Percentiles rank a stretch among this genome's conserved stretches.
phyloP scores from a whole-genome alignment of 192 early-diverging fungal genomes.

The Fimicolochytrium jonesii region DNA sequence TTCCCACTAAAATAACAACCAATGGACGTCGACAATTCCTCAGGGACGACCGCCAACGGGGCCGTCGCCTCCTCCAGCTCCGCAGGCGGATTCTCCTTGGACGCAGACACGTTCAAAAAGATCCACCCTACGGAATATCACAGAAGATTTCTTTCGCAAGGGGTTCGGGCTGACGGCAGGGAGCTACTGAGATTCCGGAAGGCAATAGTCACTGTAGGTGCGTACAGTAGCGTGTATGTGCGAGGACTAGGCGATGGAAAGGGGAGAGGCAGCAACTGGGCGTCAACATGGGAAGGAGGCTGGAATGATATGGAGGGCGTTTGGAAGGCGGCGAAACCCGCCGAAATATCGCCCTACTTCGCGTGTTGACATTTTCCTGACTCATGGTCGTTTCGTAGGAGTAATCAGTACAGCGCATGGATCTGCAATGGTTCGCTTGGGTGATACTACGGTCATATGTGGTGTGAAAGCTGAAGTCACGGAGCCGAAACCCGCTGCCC shows the following conservation, averaged over 20 bases:
- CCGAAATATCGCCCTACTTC: no score
- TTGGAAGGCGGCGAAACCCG: no score
- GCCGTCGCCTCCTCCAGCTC: no score
- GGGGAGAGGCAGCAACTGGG: no score
- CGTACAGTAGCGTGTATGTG: no score
- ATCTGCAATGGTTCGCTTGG: constrained; percentile 81
- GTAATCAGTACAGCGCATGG: constrained; percentile 77
- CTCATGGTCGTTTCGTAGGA: constrained; percentile 35
- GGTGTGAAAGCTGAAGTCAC: constrained; percentile 94
- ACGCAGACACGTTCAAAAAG: constrained; percentile 72
- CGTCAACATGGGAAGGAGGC: no score
- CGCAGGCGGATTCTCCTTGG: constrained; percentile 25
- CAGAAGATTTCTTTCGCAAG: constrained; percentile 73
- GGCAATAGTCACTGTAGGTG: constrained; percentile 59
- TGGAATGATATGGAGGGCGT: no score
- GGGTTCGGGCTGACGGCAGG: constrained; percentile 80
- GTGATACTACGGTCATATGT: constrained; percentile 85
- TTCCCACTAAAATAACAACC: no score
- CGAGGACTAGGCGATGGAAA: no score
- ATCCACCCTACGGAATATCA: constrained; percentile 86
- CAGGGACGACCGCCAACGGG: no score
- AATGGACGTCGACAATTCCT: no score
- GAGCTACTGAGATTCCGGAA: constrained; percentile 63
- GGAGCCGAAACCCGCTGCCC: constrained; percentile 64
- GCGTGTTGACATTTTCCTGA: no score